These are phyloP conservation scores for Suhomyces terraborum DNA, from an alignment of 1,139 yeast species.

Conservation along the genomic window DNA sequence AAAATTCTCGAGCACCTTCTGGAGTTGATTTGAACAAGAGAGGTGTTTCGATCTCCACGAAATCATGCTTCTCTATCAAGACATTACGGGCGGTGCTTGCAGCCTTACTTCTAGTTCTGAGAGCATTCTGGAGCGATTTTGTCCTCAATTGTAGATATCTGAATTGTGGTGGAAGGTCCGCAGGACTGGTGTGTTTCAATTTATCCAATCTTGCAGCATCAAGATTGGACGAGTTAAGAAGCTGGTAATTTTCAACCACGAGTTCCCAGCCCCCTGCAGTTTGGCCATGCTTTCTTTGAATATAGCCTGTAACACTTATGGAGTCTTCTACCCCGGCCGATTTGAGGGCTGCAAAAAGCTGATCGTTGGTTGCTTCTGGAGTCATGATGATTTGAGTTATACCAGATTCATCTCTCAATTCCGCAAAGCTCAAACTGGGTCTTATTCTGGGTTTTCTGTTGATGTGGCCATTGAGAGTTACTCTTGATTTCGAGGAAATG, in stretches of 20 bases:
- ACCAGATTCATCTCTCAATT: conserved; percentile 72
- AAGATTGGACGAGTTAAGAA: conserved; percentile 65
- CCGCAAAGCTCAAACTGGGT: conserved; percentile 62
- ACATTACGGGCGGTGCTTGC: conserved; percentile 55
- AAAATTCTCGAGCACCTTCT: conserved; percentile 95
- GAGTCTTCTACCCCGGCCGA: conserved; percentile 69
- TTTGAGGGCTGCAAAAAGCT: conserved; percentile 46
- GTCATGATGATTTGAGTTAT: conserved; percentile 59
- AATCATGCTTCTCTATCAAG: conserved; percentile 48
- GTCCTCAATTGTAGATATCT: conserved; percentile 79
- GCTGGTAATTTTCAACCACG: conserved; percentile 50
- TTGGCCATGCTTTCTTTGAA: conserved; percentile 20
- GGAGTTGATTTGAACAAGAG: conserved; percentile 92
- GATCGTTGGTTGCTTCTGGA: conserved; percentile 43
- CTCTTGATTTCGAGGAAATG: conserved; percentile 17
- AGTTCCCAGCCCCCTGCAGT: conserved; percentile 52
- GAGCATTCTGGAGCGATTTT: conserved; percentile 56
- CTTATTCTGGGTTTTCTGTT: conserved; percentile 62
- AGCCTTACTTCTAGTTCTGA: conserved; percentile 63
- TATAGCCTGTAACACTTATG: conserved; percentile 63
- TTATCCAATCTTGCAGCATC: conserved; percentile 73
- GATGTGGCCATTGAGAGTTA: conserved; percentile 76
- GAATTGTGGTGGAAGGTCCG: conserved; percentile 71
- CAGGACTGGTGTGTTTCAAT: conserved; percentile 50
- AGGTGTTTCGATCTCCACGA: conserved; percentile 92